Evolutionary conservation across 805 yeast species (phyloP), one percentile per base, ranked within the genome.

Genomic region (Metschnikowia sp.): DNA sequence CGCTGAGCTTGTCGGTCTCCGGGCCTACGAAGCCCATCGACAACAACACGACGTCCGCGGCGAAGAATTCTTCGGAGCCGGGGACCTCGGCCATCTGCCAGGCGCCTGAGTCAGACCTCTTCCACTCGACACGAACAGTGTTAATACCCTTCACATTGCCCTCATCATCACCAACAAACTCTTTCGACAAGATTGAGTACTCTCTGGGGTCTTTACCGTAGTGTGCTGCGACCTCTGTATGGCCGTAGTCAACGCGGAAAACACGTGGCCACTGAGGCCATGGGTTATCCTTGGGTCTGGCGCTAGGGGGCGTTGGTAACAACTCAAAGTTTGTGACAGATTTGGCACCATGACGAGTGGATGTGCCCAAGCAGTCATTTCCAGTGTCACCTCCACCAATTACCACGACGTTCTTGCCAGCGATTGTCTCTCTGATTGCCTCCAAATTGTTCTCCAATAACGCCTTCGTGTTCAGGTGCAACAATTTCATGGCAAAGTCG

Each of bases 351-450:
- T 94, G 98, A 74, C 98, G 86, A 34, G 94, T 91, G 19, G 97
- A 81, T 38, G 99, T 92, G 71, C 98, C 98, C 62, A 92, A 79
- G 81, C 98, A 92, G 77, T 92, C 99, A 66, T 92, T 92, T 81
- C 99, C 99, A 32, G 98, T 92, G 70, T 92, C 99, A 82, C 99
- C 99, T 76, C 99, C 99, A 62, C 99, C 99, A 75, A 92, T 92
- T 47, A 92, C 98, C 61, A 92, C 83, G 48, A 92, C 98, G 54
- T 87, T 77, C 77, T 92, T 94, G 58, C 94, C 98, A 52, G 78
- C 82, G 50, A 92, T 68, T 51, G 79, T 77, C 55, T 77, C 73
- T 56, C 86, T 81, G 50, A 92, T 85, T 48, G 83, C 86, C 53
- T 83, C 94, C 66, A 94, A 76, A 60, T 86, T 80, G 57, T 84